These are phyloP conservation scores for Sextonia rubra DNA, from an alignment of 164 flowering plant genomes.

Conservation along the genomic window DNA sequence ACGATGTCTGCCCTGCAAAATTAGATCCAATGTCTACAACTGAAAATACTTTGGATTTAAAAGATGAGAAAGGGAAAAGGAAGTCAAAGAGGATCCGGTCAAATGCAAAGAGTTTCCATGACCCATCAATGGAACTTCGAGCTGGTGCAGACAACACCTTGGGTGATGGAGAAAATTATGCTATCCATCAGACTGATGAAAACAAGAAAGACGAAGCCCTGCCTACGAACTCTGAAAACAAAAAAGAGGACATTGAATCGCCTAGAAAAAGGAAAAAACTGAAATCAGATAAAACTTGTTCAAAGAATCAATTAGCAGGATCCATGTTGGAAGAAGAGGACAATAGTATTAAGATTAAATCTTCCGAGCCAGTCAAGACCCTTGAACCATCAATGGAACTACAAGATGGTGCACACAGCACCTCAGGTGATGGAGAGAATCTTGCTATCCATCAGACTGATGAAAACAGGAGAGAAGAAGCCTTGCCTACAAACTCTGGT, in stretches of 20 bases:
- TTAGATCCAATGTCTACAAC: constrained; percentile 11
- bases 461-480: constrained; percentile 8
- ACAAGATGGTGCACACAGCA: constrained; percentile 7
- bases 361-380: neutral
- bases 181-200: constrained; percentile 6
- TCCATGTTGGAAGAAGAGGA: constrained; percentile 12
- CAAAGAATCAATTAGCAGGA: constrained; percentile 8
- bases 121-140: constrained; percentile 13
- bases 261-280: constrained; percentile 19
- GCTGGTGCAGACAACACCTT: constrained; percentile 1
- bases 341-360: constrained; percentile 6
- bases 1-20: constrained; percentile 16
- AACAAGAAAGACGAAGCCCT: constrained; percentile 6
- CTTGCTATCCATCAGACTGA: constrained; percentile 5
- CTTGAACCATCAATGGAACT: constrained; percentile 11
- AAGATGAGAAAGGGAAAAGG: constrained; percentile 22
- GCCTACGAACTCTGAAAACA: too few relatives aligned
- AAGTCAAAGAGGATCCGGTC: constrained; percentile 28
- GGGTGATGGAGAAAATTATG: neutral
- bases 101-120: constrained; percentile 14
- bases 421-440: neutral
- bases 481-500: neutral
- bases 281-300: constrained; percentile 15
- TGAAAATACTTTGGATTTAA: constrained; percentile 14
- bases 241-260: constrained; percentile 8